Percentiles rank a stretch among this genome's conserved stretches.
Evolutionary conservation across 2,329 filamentous ascomycete genomes (phyloP).

Genomic region (Emericellopsis atlantica): DNA sequence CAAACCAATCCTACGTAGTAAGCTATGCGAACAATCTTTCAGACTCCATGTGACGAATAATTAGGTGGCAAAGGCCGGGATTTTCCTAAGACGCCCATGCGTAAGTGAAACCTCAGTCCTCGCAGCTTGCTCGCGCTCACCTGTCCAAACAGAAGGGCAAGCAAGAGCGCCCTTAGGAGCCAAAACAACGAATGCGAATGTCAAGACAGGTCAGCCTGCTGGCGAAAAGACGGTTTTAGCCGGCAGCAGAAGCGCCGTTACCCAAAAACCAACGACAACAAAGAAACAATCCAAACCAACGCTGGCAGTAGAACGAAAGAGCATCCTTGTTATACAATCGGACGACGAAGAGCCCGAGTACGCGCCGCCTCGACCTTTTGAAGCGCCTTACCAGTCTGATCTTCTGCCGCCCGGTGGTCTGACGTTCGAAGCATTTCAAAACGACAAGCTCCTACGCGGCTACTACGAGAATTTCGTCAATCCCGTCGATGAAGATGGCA

Average conservation of each 20-base stretch:
- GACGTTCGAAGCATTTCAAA: conserved; percentile 44
- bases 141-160: background rate
- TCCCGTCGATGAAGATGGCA: conserved; percentile 55
- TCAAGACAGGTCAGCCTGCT: conserved; percentile 51
- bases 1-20: conserved; percentile 21
- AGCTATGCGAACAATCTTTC: conserved; percentile 4
- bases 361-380: conserved; percentile 58
- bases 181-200: conserved; percentile 95
- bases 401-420: conserved; percentile 46
- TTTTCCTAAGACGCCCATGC: conserved; percentile 58
- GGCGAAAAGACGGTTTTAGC: conserved; percentile 34
- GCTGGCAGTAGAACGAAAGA: conserved; percentile 40
- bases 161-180: conserved; percentile 69
- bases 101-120: conserved; percentile 32
- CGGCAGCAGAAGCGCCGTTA: too few species aligned
- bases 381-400: conserved; percentile 55
- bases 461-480: conserved; percentile 50
- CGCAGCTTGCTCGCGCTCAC: too few species aligned
- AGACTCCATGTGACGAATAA: too few species aligned
- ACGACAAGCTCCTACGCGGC: conserved; percentile 45
- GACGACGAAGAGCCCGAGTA: conserved; percentile 65
- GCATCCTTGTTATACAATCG: conserved; percentile 30
- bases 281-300: conserved; percentile 44
- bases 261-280: conserved; percentile 40
- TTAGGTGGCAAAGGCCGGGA: too few species aligned